Base-by-base conservation (phyloP, 352 stramenopile genomes). In the Phytophthora constricta region DNA sequence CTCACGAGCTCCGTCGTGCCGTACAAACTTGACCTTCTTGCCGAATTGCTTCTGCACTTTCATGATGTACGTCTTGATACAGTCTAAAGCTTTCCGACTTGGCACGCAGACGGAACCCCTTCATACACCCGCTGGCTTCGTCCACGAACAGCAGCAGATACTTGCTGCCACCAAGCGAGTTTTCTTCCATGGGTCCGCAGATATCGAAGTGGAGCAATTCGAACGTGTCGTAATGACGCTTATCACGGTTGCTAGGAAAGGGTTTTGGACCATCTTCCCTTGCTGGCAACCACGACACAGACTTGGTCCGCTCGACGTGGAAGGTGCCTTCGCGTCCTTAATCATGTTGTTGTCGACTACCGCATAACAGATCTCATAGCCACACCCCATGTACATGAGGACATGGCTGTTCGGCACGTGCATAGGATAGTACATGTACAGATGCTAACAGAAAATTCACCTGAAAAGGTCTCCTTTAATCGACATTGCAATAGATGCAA, bases 81-180 rank as follows among this genome's bases (percentile, higher is more conserved):
- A 64, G 16, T 28, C 26, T 68, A n/a, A 54, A 51, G 27, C 61
- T 62, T 9, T 62, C 61, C 10, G 61, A 62, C 41, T 62, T 62
- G 61, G 49, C 34, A 25, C 61, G 61, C 27, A 70, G 57, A 46
- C 62, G 64, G 26, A 65, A 58, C 1, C 58, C 62, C 26, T 58
- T 60, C 62, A 70, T 70, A n/a, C 45, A 70, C 13, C 47, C 47
- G 17, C 62, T 70, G 16, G 47, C 45, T 52, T 70, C 62, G 48
- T 71, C 55, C 13, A 63, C 57, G 20, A 70, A 57, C 13, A 70
- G 34, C 20, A 70, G 45, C 62, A 70, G 33, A 26, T 60, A 65
- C 25, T 49, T 57, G 60, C 51, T 68, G 43, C 51, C 60, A 31
- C 43, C 55, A 4, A 56, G 55, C 8, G 54, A 66, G 5, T 49